Evolutionary conservation across 2,329 filamentous ascomycete species (phyloP).

Genomic region (Helotiales sp.): DNA sequence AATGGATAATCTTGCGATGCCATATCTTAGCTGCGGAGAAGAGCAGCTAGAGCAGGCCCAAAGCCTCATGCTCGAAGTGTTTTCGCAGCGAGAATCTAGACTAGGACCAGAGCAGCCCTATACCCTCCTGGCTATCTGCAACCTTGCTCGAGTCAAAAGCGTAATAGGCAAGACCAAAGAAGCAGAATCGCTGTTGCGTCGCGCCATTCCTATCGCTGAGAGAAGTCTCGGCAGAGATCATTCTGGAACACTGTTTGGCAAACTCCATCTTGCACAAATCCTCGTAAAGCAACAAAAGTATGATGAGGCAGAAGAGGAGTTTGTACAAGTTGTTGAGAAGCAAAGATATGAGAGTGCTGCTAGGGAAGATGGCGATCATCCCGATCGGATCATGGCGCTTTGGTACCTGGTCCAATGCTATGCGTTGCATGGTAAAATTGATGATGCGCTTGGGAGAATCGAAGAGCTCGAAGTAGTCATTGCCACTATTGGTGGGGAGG

Average conservation of each 20-base stretch:
- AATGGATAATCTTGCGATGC: constrained; percentile 27
- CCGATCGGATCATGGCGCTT: neutral
- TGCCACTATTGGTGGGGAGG: neutral
- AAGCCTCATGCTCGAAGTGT: constrained; percentile 13
- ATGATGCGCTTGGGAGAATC: neutral
- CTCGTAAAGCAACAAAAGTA: neutral
- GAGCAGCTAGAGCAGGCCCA: constrained; percentile 3
- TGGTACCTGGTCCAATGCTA: neutral
- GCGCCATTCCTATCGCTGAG: constrained; percentile 21
- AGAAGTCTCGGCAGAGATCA: constrained; percentile 26
- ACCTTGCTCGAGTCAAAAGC: constrained; percentile 31
- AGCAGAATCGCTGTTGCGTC: constrained; percentile 23
- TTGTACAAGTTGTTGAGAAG: neutral
- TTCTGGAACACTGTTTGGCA: constrained; percentile 17
- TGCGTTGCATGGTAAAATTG: neutral
- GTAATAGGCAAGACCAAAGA: constrained; percentile 23
- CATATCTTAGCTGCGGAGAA: constrained; percentile 9
- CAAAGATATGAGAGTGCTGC: neutral
- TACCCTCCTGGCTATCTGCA: constrained; percentile 30
- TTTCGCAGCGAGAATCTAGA: constrained; percentile 9
- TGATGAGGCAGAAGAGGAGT: neutral
- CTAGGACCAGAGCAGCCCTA: constrained; percentile 31
- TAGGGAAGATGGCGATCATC: neutral
- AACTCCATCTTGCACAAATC: neutral
- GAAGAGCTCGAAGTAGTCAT: neutral